Evolutionary conservation across 2,329 filamentous ascomycete species (phyloP).

Genomic region (Ophiobolus disseminans): DNA sequence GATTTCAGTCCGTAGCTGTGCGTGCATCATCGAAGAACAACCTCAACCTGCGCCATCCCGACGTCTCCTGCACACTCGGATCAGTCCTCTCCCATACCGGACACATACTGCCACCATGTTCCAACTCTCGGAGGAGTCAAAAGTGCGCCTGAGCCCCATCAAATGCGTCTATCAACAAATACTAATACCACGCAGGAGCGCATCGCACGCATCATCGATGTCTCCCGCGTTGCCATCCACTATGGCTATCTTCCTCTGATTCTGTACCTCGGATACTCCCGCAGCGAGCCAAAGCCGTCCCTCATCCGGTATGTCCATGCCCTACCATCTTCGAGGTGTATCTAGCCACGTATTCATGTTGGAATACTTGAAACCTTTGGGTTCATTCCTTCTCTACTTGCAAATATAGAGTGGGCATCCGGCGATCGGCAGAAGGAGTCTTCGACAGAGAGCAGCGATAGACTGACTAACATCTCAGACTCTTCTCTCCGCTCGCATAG

Average conservation of each 20-base stretch:
- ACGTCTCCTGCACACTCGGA: constrained; percentile 1
- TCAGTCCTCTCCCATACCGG: constrained; percentile 2
- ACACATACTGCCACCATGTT: constrained; percentile 52
- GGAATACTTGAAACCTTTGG: too few relatives aligned
- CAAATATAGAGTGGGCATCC: too few relatives aligned
- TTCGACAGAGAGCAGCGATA: too few relatives aligned
- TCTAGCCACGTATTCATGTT: too few relatives aligned
- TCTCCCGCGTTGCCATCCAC: constrained; percentile 92
- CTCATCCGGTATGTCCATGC: constrained; percentile 67
- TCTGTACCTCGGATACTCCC: constrained; percentile 95
- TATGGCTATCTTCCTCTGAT: constrained; percentile 98
- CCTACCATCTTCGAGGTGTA: too few relatives aligned
- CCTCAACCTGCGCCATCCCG: constrained; percentile 15
- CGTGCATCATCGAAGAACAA: constrained; percentile 12
- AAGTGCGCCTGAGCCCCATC: constrained; percentile 63
- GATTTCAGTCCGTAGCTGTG: constrained; percentile 32
- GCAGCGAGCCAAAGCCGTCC: constrained; percentile 88
- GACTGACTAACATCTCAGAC: constrained; percentile 37
- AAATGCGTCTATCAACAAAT: neutral
- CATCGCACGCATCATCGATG: constrained; percentile 94
- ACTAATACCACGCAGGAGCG: constrained; percentile 73
- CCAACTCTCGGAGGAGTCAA: constrained; percentile 92
- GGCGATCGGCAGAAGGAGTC: too few relatives aligned
- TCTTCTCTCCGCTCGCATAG: constrained; percentile 50
- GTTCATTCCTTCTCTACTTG: too few relatives aligned